Evolutionary conservation across 805 yeast species (phyloP).

Genomic region (Ogataea angusta): DNA sequence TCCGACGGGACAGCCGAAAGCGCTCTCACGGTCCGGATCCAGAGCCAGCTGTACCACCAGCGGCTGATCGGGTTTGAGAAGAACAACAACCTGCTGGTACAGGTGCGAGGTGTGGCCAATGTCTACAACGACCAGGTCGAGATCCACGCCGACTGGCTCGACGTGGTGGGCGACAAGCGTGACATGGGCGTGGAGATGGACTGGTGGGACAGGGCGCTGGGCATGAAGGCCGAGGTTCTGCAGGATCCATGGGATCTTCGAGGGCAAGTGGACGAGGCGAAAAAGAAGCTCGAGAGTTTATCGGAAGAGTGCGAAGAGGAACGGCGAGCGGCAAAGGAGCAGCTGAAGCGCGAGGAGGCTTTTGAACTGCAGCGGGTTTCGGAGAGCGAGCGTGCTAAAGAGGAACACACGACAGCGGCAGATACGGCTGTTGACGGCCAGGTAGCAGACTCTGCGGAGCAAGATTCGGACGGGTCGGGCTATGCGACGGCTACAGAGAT

Average conservation of each 20-base stretch:
- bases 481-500: neutral
- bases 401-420: neutral
- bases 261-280: constrained; percentile 11
- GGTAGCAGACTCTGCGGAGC: neutral
- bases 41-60: constrained; percentile 16
- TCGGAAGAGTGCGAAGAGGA: neutral
- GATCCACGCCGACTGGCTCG: constrained; percentile 29
- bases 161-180: constrained; percentile 19
- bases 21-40: constrained; percentile 27
- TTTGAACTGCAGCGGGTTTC: no score
- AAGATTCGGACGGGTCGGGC: neutral
- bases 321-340: neutral
- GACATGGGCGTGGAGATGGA: constrained; percentile 31
- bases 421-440: neutral
- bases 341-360: no score
- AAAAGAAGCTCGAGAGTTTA: constrained; percentile 2
- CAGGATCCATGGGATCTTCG: constrained; percentile 35
- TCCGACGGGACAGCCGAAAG: constrained; percentile 31
- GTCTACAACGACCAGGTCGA: constrained; percentile 26
- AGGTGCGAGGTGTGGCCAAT: constrained; percentile 26
- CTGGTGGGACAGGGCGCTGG: constrained; percentile 36
- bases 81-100: constrained; percentile 27
- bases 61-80: constrained; percentile 22
- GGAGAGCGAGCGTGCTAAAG: no score
- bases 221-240: constrained; percentile 22